Evolutionary conservation across 2,329 filamentous ascomycete species (phyloP), one percentile per base, ranked within the genome.

Genomic region (Diaporthe citrichinensis): DNA sequence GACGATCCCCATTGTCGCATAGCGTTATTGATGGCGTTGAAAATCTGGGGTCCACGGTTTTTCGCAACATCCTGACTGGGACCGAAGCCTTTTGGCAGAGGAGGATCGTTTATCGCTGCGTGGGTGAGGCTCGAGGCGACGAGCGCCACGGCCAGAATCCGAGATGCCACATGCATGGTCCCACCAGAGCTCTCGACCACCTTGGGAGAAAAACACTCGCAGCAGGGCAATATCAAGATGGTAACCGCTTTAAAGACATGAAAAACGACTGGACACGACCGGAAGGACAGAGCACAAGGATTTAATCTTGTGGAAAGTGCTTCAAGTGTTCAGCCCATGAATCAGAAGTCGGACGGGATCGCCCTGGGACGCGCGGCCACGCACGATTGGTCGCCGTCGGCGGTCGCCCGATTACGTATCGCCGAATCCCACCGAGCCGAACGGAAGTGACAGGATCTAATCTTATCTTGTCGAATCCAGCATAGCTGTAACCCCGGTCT

Each of bases 1-100:
- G 92, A 92, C 0, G 92, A 94, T 1, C 92, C 93, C 90, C 92
- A 95, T 85, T 95, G 93, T 49, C 94, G 88, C 86, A 94, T 91
- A 0, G 93, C 92, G 14, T 91, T 91, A 78, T 95, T 91, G 25
- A 95, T 86, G 23, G 92, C 88, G 80, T 95, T 95, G 88, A 95
- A 95, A 74, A 95, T 90, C 76, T 90, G 88, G 78, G 90, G 89
- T 10, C 90, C 91, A 81, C 94, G 92, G 51, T 82, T 79, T 23
- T 81, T 82, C 17, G 87, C 86, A 72, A 81, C 82, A 0, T 84
- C 83, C 59, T 82, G 77, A 65, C 80, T 85, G 23, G 87, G 86
- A 1, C 79, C 75, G 51, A 86, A 83, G 31, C 78, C 79, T 73
- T 71, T 59, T 31, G 39, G 25, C 39, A 58, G 28, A 65, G 71